Evolutionary conservation across 2,329 filamentous ascomycete genomes (phyloP), one percentile per base, ranked within the genome.

Genomic region (Cladosporium sp.): DNA sequence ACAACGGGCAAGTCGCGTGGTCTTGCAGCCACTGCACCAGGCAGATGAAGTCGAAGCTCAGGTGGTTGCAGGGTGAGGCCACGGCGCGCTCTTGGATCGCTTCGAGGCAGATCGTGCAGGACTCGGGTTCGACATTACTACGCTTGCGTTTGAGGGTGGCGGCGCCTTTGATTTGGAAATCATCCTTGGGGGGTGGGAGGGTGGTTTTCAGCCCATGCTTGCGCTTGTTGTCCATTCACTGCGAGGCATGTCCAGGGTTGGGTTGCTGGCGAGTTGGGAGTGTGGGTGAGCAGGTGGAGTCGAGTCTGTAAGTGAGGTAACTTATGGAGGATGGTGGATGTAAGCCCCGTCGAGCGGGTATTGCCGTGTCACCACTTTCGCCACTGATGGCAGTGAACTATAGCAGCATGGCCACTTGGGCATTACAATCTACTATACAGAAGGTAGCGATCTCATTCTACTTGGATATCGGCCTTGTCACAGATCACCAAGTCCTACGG

Each of bases 41-140:
- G 67, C 91, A 97, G 11, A 88, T 67, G 63, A 90, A 94, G 72
- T 96, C 90, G 65, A 94, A 95, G 58, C 83, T 82, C 51, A 75
- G 71, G 72, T 97, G 91, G 36, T 80, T 78, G 73, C 91, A 97
- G 7, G 91, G 90, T 16, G 78, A 72, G 7, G 87, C 80, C 43
- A 84, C 75, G 55, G 86, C 89, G 46, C 80, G 71, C 60, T 93
- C 87, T 8, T 82, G 80, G 61, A 95, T 76, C 47, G 72, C 63
- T 50, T 92, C 86, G 53, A 96, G 82, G 67, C 91, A 97, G 67
- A 97, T 93, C 55, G 94, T 88, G 67, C 91, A 96, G 62, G 78
- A 81, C 55, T 78, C 71, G 41, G 46, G 42, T 38, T 55, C 22
- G 39, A 19, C 35, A 48, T 55, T 45, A 39, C 22, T 51, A 9